Evolutionary conservation across 768 basidiomycete species (phyloP).

Genomic region (Russula sp.): DNA sequence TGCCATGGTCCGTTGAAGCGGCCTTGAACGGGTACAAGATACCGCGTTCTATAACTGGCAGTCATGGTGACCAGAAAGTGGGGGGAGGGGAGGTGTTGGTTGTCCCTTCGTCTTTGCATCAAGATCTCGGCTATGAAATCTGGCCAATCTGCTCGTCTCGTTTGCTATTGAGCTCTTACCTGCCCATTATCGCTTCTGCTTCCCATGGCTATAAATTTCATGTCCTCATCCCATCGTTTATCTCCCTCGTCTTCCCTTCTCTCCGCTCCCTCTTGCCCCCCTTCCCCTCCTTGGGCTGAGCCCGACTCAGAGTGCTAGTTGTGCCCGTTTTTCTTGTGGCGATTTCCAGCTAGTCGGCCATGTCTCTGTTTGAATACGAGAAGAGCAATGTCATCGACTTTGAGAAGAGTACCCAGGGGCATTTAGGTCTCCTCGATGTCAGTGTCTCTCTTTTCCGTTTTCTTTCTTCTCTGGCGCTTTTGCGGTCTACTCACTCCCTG

Average conservation of each 20-base stretch:
- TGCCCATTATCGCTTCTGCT: background rate
- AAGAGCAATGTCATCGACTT: constrained; percentile 22
- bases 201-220: background rate
- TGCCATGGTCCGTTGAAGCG: too few relatives aligned
- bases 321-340: background rate
- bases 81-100: too few relatives aligned
- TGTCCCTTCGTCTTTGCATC: too few relatives aligned
- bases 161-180: background rate
- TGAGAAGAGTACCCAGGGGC: constrained; percentile 13
- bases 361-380: constrained; percentile 13
- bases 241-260: background rate
- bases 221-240: background rate
- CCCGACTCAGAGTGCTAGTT: background rate
- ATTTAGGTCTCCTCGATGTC: background rate
- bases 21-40: too few relatives aligned
- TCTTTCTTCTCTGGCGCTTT: background rate
- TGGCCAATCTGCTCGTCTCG: background rate
- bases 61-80: too few relatives aligned
- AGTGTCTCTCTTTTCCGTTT: background rate
- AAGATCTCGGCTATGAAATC: too few relatives aligned
- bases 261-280: background rate
- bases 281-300: background rate
- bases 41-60: too few relatives aligned
- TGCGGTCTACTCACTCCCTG: too few relatives aligned
- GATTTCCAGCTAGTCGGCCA: constrained; percentile 8